A percentile compares a stretch with the other conserved stretches of the same genome.
Conservation (phyloP, 2,329 filamentous ascomycete genomes). For the Calonectria pseudoturangicola region DNA sequence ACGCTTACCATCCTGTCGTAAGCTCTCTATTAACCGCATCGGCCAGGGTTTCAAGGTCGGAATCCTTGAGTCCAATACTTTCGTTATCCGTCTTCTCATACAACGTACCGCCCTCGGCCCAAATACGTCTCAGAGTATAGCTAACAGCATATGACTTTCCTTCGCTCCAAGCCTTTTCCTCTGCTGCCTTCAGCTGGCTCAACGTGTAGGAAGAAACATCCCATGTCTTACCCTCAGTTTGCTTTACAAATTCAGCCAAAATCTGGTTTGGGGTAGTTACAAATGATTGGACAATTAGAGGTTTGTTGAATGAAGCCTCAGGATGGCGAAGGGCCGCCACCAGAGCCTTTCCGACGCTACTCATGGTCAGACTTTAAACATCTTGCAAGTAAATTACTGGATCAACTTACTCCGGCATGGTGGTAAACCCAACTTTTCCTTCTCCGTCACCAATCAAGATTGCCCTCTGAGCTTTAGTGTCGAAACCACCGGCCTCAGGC, state of each 20-base stretch:
- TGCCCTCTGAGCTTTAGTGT: constrained; percentile 74
- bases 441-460: constrained; percentile 77
- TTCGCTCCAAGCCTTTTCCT: constrained; percentile 75
- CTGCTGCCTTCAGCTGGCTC: constrained; percentile 71
- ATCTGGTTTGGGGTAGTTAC: constrained; percentile 78
- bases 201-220: constrained; percentile 63
- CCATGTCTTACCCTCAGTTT: constrained; percentile 72
- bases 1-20: constrained; percentile 45
- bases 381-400: not conserved
- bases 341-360: constrained; percentile 79
- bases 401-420: constrained; percentile 79
- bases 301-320: constrained; percentile 70
- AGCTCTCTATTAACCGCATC: constrained; percentile 46
- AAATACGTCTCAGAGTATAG: constrained; percentile 80
- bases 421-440: constrained; percentile 79
- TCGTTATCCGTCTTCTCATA: constrained; percentile 82
- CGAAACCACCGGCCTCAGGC: constrained; percentile 72
- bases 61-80: constrained; percentile 69
- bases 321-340: constrained; percentile 77
- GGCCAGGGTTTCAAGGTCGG: constrained; percentile 71
- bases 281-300: constrained; percentile 82
- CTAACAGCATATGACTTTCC: constrained; percentile 70
- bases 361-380: not conserved
- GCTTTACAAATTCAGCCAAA: constrained; percentile 79
- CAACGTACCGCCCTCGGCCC: constrained; percentile 82